Percentiles rank a stretch among this genome's conserved stretches.
phyloP scores from a whole-genome alignment of 352 stramenopile species.

The Phytophthora citricola region DNA sequence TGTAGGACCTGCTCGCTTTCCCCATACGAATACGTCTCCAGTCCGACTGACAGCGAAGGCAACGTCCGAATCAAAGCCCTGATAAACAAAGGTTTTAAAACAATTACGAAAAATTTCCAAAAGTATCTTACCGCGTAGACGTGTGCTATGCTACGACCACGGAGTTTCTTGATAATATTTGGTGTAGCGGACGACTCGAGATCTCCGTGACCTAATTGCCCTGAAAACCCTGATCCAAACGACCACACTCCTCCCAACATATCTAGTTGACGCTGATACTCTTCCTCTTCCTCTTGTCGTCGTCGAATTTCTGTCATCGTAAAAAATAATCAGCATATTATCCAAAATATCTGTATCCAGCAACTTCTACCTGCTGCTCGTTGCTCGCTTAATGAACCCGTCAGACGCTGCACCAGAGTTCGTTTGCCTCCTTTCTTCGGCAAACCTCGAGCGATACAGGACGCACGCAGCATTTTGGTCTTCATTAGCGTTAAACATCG shows the following conservation, averaged over 20 bases:
- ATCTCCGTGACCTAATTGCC: slow-evolving; percentile 78
- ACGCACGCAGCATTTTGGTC: slow-evolving; percentile 82
- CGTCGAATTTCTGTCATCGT: slow-evolving; percentile 56
- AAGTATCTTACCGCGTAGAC: slow-evolving; percentile 69
- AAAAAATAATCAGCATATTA: not conserved
- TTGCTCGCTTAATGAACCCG: slow-evolving; percentile 65
- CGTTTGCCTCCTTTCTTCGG: slow-evolving; percentile 73
- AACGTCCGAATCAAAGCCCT: slow-evolving; percentile 87
- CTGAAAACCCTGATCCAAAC: slow-evolving; percentile 75
- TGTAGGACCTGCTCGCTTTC: slow-evolving; percentile 66
- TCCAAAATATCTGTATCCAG: not conserved
- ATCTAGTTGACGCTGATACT: slow-evolving; percentile 77
- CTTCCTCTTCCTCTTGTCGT: slow-evolving; percentile 65
- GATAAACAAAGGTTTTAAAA: not conserved
- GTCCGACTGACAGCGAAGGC: slow-evolving; percentile 73
- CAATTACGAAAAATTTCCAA: not conserved
- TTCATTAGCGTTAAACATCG: slow-evolving; percentile 86
- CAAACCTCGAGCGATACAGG: slow-evolving; percentile 73
- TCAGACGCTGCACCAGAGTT: slow-evolving; percentile 63
- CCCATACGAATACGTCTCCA: slow-evolving; percentile 84
- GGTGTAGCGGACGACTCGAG: slow-evolving; percentile 62
- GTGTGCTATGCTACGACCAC: slow-evolving; percentile 68
- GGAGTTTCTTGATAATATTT: slow-evolving; percentile 72
- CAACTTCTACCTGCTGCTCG: slow-evolving; percentile 47
- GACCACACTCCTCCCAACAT: slow-evolving; percentile 87